Percentiles rank a stretch among this genome's conserved stretches.
Conservation (phyloP, 495 filamentous ascomycete genomes). For the Aspergillus affinis region DNA sequence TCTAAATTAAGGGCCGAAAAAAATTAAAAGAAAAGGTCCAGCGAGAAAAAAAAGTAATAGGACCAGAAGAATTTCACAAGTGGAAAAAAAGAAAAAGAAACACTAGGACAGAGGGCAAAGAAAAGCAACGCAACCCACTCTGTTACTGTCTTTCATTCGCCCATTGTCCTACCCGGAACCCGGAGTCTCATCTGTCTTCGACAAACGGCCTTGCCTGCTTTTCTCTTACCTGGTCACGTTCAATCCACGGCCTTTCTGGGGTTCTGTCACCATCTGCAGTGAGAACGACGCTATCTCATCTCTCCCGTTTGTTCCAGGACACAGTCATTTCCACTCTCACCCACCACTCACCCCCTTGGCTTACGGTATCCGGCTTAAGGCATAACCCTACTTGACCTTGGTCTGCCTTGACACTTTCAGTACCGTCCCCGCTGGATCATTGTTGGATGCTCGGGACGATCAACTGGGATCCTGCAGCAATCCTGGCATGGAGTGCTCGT, state of each 20-base stretch:
- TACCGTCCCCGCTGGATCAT: slow-evolving; percentile 8
- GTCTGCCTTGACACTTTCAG: slow-evolving; percentile 11
- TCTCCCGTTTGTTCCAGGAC: slow-evolving; percentile 6
- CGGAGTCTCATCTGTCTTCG: slow-evolving; percentile 16
- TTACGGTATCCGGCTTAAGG: slow-evolving; percentile 5
- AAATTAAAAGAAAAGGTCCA: not conserved
- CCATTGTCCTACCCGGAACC: slow-evolving; percentile 12
- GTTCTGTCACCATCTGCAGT: slow-evolving; percentile 16
- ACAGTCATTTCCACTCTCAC: slow-evolving; percentile 4
- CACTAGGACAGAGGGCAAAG: slow-evolving; percentile 9
- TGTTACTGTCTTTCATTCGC: slow-evolving; percentile 11
- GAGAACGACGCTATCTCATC: slow-evolving; percentile 9
- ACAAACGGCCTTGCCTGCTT: slow-evolving; percentile 21
- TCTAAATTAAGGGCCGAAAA: not conserved
- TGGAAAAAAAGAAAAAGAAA: slow-evolving; percentile 6
- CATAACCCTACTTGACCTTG: slow-evolving; percentile 3
- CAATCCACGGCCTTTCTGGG: slow-evolving; percentile 14
- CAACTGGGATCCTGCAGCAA: slow-evolving; percentile 34
- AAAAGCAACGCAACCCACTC: slow-evolving; percentile 16
- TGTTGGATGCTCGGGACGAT: slow-evolving; percentile 25
- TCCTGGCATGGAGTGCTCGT: slow-evolving; percentile 35
- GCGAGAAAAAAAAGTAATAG: slow-evolving; percentile 2
- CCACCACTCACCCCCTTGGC: slow-evolving; percentile 5
- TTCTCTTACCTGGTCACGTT: slow-evolving; percentile 15
- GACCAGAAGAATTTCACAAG: not conserved